Base-by-base conservation (phyloP, 2,329 filamentous ascomycete genomes). In the Fusarium sp. region DNA sequence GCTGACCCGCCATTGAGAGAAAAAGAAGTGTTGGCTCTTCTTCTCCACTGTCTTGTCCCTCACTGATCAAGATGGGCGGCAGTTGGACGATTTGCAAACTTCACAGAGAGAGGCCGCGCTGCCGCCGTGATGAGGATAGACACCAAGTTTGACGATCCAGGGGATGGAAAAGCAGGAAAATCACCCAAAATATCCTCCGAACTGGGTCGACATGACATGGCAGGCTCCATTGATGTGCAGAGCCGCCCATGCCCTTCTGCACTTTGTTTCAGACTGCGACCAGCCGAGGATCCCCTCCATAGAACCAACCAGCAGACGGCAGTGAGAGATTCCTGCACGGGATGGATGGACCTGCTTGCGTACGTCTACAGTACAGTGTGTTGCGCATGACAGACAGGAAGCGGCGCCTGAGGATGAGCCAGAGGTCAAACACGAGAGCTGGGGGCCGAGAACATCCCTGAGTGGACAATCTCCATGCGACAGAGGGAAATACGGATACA, bases 181-280 rank as follows among this genome's bases (percentile, higher is more conserved):
- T 67, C 67, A 62, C 47, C 47, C 24, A 73, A 63, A 73, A 67
- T 61, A 73, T 42, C 27, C 61, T 64, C 68, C 62, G 69, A 66
- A 42, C 66, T 47, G 52, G 57, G 63, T 52, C 72, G 54, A 57
- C 56, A 73, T 70, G 37, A 50, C 64, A 52, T 38, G 22, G 61
- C 27, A 34, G 50, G 62, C 59, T 65, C 72, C 72, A 72, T 66
- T 42, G 71, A 74, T 72, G 62, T 72, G 62, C 72, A 64, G 47
- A 71, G 38, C 31, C 58, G 72, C 74, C 69, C 60, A 72, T 72
- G 71, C 64, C 74, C 52, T 69, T 69, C 54, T 66, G 68, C 69
- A 58, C 47, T 62, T 61, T 50, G 72, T 75, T 75, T 73, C 72
- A 75, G 69, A 75, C 58, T 75, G 62, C 54, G 57, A 59, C 50